Evolutionary conservation across 441 rosid genomes (phyloP).

Genomic region (Euphorbia schlechtendalii): DNA sequence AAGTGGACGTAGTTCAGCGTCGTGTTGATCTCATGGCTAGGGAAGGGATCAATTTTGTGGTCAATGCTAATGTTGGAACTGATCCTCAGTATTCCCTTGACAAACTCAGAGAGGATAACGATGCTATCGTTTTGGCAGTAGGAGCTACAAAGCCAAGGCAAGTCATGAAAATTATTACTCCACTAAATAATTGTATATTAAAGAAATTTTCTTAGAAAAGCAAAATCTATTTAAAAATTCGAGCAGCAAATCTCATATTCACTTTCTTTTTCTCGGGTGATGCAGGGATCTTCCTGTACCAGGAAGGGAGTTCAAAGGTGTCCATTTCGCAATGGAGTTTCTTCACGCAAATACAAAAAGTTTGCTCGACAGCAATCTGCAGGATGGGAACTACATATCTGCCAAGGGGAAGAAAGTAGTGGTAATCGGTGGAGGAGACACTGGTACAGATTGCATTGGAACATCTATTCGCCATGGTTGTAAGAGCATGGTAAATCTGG

Average conservation of each 20-base stretch:
- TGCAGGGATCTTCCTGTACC: conserved; percentile 98
- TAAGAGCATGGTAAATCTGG: conserved; percentile 67
- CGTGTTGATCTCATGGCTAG: conserved; percentile 88
- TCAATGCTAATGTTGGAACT: conserved; percentile 81
- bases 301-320: conserved; percentile 79
- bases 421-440: conserved; percentile 99
- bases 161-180: neutral
- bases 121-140: conserved; percentile 87
- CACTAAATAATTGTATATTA: neutral
- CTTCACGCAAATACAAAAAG: conserved; percentile 97
- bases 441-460: conserved; percentile 99
- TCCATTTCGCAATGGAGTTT: conserved; percentile 98
- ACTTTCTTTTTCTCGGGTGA: conserved; percentile 5
- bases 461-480: conserved; percentile 99
- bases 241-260: neutral
- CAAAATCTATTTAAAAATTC: neutral
- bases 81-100: conserved; percentile 82
- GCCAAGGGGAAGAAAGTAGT: conserved; percentile 95
- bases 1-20: conserved; percentile 83
- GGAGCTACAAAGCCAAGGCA: conserved; percentile 99
- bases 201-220: neutral
- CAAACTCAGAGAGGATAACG: conserved; percentile 64
- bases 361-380: conserved; percentile 79
- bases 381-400: conserved; percentile 84
- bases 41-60: conserved; percentile 90